Evolutionary conservation across 2,329 filamentous ascomycete genomes (phyloP).

Genomic region (Cercospora zeae-maydis): DNA sequence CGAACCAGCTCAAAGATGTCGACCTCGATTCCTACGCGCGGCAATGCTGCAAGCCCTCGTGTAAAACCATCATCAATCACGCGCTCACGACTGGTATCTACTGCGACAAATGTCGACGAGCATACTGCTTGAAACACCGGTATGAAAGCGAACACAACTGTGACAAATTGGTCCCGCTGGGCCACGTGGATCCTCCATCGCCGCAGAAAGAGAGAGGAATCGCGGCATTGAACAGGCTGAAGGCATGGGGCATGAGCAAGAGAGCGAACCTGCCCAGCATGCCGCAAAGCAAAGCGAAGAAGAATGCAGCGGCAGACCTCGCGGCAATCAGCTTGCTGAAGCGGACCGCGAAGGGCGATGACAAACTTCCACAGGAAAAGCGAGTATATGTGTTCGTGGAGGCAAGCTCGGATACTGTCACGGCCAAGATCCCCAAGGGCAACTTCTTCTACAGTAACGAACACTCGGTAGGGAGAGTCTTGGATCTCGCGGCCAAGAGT

Average conservation of each 20-base stretch:
- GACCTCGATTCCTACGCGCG: conserved; percentile 60
- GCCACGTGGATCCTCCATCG: conserved; percentile 47
- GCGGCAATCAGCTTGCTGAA: conserved; percentile 75
- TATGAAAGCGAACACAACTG: conserved; percentile 81
- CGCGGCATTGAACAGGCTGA: conserved; percentile 71
- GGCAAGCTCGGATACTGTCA: conserved; percentile 80
- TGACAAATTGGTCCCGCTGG: conserved; percentile 63
- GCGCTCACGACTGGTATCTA: conserved; percentile 65
- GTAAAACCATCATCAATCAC: conserved; percentile 70
- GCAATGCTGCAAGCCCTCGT: conserved; percentile 63
- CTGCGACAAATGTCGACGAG: conserved; percentile 66
- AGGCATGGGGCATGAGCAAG: conserved; percentile 75
- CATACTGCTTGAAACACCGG: conserved; percentile 75
- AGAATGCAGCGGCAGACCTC: conserved; percentile 60
- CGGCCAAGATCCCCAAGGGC: conserved; percentile 70
- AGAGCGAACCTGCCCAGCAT: conserved; percentile 40
- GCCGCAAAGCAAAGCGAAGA: conserved; percentile 53
- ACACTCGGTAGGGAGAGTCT: conserved; percentile 82
- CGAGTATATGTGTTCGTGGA: conserved; percentile 89
- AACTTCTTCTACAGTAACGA: conserved; percentile 56
- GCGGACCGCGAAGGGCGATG: conserved; percentile 84
- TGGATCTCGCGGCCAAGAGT: conserved; percentile 73
- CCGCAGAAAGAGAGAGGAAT: conserved; percentile 61
- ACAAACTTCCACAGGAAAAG: conserved; percentile 74
- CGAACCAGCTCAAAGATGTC: conserved; percentile 30